A percentile compares a stretch with the other conserved stretches of the same genome.
phyloP scores from a whole-genome alignment of 164 flowering plant species.

The Amborella trichopoda region DNA sequence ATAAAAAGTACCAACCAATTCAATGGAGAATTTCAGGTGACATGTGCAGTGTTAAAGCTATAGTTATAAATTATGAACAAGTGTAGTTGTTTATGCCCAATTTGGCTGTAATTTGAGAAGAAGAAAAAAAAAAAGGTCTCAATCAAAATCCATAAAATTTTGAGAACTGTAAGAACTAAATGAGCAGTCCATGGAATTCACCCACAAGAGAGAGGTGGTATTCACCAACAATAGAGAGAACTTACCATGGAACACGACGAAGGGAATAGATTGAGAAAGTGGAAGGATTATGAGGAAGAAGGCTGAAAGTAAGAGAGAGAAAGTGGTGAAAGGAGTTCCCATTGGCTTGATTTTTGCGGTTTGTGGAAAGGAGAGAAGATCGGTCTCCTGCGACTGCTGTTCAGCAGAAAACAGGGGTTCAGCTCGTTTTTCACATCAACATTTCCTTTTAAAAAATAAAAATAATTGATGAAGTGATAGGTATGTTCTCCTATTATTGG shows the following conservation, averaged over 20 bases:
- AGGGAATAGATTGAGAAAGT: constrained; percentile 35
- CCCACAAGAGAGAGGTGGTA: background rate
- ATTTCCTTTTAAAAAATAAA: no score
- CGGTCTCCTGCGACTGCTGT: no score
- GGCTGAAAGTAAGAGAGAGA: no score
- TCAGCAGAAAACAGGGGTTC: no score
- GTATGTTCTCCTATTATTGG: no score
- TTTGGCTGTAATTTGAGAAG: background rate
- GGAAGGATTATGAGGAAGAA: constrained; percentile 16
- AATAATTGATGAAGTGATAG: no score
- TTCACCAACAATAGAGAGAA: background rate
- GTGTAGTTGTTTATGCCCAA: background rate
- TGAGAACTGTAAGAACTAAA: background rate
- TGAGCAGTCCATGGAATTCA: background rate
- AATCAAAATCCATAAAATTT: background rate
- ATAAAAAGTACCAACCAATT: no score
- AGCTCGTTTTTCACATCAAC: no score
- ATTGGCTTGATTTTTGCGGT: no score
- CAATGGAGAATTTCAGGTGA: no score
- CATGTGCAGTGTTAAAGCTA: background rate
- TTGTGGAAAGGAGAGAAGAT: no score
- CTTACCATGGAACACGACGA: constrained; percentile 61
- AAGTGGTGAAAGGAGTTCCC: no score
- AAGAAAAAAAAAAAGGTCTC: background rate
- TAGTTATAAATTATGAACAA: background rate